Evolutionary conservation across 139 green algal genomes (phyloP).

Genomic region (Chlorella sorokiniana): DNA sequence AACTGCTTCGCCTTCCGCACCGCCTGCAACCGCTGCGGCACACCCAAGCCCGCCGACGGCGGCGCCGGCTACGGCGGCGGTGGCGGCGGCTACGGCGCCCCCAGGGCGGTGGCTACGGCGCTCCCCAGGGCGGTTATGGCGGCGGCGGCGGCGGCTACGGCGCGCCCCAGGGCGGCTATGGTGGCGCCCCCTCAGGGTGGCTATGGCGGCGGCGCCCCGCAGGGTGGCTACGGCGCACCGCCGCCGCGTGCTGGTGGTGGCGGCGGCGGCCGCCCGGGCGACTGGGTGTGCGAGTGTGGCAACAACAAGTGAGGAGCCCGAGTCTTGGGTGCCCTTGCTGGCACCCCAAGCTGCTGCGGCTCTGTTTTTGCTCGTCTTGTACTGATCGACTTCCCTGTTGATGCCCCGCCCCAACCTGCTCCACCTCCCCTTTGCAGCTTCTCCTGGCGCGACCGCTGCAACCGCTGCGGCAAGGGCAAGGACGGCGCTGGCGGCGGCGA

Average conservation of each 20-base stretch:
- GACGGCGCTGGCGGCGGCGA: slow-evolving; percentile 15
- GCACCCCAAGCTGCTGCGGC: background rate
- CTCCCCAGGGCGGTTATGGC: background rate
- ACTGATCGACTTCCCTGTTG: background rate
- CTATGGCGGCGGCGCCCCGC: background rate
- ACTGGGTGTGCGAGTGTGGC: slow-evolving; percentile 32
- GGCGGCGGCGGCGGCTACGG: background rate
- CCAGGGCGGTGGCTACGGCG: background rate
- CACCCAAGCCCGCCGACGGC: slow-evolving; percentile 46
- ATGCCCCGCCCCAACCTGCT: background rate
- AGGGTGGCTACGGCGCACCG: background rate
- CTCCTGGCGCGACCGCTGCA: slow-evolving; percentile 57
- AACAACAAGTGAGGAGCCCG: slow-evolving; percentile 24
- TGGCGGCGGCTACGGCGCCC: slow-evolving; percentile 10
- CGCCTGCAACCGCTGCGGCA: slow-evolving; percentile 80
- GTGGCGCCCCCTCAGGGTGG: no score
- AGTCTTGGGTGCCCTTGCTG: background rate
- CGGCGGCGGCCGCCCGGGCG: background rate
- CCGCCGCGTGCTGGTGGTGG: slow-evolving; percentile 8
- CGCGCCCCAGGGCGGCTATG: background rate
- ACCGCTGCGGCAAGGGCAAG: slow-evolving; percentile 48
- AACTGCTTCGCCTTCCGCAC: slow-evolving; percentile 77
- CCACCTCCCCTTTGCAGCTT: slow-evolving; percentile 35
- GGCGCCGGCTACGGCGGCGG: slow-evolving; percentile 17
- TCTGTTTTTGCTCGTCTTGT: background rate